These are phyloP conservation scores for Leonotis leonurus DNA, from an alignment of 257 asterid species.

Conservation along the genomic window DNA sequence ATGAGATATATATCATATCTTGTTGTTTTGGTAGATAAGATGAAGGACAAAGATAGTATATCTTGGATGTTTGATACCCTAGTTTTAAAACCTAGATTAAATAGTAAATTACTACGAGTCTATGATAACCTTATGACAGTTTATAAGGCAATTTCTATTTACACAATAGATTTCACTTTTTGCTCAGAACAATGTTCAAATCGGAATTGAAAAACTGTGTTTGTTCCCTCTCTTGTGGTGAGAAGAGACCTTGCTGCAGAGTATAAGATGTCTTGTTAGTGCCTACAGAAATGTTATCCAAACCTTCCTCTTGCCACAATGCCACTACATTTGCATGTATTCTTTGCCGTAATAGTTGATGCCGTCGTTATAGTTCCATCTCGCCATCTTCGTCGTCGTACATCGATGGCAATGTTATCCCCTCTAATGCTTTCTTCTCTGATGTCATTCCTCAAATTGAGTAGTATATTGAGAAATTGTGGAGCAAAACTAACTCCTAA, in stretches of 20 bases:
- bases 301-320: slow-evolving; percentile 26
- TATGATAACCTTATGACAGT: too few species aligned
- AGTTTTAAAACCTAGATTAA: too few species aligned
- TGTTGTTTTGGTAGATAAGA: too few species aligned
- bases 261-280: slow-evolving; percentile 33
- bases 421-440: slow-evolving; percentile 71
- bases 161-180: too few species aligned
- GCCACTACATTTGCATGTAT: too few species aligned
- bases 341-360: slow-evolving; percentile 21
- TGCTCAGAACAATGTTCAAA: slow-evolving; percentile 19
- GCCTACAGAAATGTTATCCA: slow-evolving; percentile 28
- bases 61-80: too few species aligned
- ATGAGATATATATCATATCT: too few species aligned
- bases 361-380: slow-evolving; percentile 39
- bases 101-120: too few species aligned
- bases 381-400: slow-evolving; percentile 83
- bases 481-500: neutral
- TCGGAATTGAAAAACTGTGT: slow-evolving; percentile 21
- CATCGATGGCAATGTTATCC: slow-evolving; percentile 80
- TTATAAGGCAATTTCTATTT: too few species aligned
- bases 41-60: too few species aligned
- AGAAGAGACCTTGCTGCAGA: slow-evolving; percentile 30
- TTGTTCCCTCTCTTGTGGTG: slow-evolving; percentile 36
- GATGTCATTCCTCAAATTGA: slow-evolving; percentile 44
- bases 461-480: too few species aligned